Evolutionary conservation across 2,329 filamentous ascomycete species (phyloP), one percentile per base, ranked within the genome.

Genomic region (Aspergillus pseudoglaucus): DNA sequence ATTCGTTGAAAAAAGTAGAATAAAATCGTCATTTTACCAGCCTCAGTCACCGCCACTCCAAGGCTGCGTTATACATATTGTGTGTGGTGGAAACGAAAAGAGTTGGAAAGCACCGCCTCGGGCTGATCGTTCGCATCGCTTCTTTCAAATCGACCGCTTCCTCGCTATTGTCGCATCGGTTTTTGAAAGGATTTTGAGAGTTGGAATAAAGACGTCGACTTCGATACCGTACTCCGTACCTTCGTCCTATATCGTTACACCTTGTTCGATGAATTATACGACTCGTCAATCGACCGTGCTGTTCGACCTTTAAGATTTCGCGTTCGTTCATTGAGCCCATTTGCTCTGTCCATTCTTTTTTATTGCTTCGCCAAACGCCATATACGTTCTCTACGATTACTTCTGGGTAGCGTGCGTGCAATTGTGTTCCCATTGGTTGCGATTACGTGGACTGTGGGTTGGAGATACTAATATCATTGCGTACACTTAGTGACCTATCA

Each of bases 261-360:
- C 52, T 41, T 48, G 37, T 39, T 45, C 48, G 23, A 53, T 50
- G 44, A 48, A 50, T 44, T 38, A 18, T 42, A 40, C 39, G 51
- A 40, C n/a, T 47, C 38, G 42, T 51, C 47, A 37, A 47, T 49
- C 47, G 47, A 45, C 22, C 44, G 15, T 27, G 22, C 15, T 46
- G 42, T 51, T 47, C 42, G 42, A 51, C 47, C 27, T 32, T 47
- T 49, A 33, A 8, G 4, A 18, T 43, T 49, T 39, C 37, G 15
- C 32, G 38, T 33, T 38, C 42, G 50, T 40, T 46, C 39, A 39
- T 47, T 56, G 57, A 57, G 57, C 57, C 40, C 46, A 30, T 30
- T 44, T 46, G 58, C 56, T 55, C 59, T 53, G 53, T 59, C 59
- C 56, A 44, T 53, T 59, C 56, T 18, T 55, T 59, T 51, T 48